phyloP scores from a whole-genome alignment of 2,329 filamentous ascomycete species.

The Aspergillus fructus region DNA sequence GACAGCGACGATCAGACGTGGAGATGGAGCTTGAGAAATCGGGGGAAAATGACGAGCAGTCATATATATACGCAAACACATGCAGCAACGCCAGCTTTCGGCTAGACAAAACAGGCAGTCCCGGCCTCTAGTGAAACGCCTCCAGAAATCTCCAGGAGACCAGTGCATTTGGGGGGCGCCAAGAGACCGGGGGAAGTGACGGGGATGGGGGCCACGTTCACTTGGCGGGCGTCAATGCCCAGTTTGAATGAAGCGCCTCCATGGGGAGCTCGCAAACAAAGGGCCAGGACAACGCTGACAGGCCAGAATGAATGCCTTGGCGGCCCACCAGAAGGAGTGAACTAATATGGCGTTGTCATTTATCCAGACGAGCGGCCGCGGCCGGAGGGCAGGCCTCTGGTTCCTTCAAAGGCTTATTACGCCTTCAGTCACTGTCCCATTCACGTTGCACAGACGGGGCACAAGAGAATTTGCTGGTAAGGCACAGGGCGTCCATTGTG shows the following conservation, averaged over 20 bases:
- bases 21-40: not conserved
- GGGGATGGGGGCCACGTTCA: constrained; percentile 15
- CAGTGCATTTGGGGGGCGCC: constrained; percentile 14
- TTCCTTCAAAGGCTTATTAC: not conserved
- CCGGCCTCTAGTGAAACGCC: constrained; percentile 15
- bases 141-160: constrained; percentile 8
- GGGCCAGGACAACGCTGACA: not conserved
- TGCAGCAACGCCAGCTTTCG: constrained; percentile 7
- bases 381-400: not conserved
- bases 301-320: not conserved
- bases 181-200: constrained; percentile 24
- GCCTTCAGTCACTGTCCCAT: not conserved
- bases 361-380: not conserved
- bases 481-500: not conserved
- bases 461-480: no score
- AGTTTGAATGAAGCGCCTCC: not conserved
- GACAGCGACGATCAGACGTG: constrained; percentile 8
- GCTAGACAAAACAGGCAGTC: constrained; percentile 27
- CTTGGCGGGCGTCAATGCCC: not conserved
- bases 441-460: not conserved
- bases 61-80: constrained; percentile 23
- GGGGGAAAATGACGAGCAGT: constrained; percentile 8
- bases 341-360: not conserved
- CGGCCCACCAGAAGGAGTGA: not conserved
- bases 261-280: not conserved